Conservation (phyloP, 1,284 basidiomycete genomes). For the Leccinum brunneo-olivaceum region DNA sequence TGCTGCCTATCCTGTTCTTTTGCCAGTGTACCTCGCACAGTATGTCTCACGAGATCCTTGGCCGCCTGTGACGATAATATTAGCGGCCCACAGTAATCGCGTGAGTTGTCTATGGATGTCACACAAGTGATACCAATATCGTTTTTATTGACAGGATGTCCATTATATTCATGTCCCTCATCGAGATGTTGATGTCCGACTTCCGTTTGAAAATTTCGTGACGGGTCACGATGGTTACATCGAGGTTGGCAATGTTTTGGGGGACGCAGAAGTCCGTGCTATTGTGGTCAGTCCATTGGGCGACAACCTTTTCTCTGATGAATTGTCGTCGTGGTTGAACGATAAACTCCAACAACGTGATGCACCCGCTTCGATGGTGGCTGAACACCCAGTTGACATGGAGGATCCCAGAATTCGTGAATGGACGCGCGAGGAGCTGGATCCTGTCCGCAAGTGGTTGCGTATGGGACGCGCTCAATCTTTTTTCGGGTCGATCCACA, state of each 20-base stretch:
- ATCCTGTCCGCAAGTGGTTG: conserved; percentile 23
- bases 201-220: conserved; percentile 27
- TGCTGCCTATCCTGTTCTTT: conserved; percentile 38
- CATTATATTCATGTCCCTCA: conserved; percentile 29
- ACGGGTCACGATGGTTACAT: conserved; percentile 26
- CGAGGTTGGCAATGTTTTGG: conserved; percentile 12
- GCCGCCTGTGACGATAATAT: conserved; percentile 29
- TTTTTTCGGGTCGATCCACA: conserved; percentile 22
- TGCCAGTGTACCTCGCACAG: conserved; percentile 36
- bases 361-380: conserved; percentile 10
- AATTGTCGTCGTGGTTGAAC: conserved; percentile 25
- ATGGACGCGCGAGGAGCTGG: conserved; percentile 29
- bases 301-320: conserved; percentile 14
- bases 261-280: conserved; percentile 19
- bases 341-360: conserved; percentile 25
- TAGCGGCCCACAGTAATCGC: conserved; percentile 28
- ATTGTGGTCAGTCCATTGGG: conserved; percentile 16
- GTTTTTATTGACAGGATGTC: conserved; percentile 15
- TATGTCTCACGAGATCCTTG: conserved; percentile 25
- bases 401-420: conserved; percentile 34
- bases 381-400: conserved; percentile 25
- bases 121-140: neutral
- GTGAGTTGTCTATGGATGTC: conserved; percentile 17
- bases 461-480: conserved; percentile 17
- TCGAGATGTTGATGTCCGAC: conserved; percentile 12